phyloP scores from a whole-genome alignment of 768 basidiomycete species.

The Naganishia vaughanmartiniae region DNA sequence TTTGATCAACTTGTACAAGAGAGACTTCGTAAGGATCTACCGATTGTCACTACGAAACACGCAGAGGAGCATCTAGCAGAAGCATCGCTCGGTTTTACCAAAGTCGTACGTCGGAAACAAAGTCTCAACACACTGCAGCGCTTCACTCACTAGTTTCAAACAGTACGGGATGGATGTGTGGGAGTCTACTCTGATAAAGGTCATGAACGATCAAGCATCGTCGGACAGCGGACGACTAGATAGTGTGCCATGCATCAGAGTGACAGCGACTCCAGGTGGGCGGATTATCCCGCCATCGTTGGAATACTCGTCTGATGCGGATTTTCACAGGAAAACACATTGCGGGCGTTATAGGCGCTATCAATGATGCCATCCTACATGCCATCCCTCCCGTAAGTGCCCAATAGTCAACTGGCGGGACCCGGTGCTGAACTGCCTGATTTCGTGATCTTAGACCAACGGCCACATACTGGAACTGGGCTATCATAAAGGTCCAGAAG shows the following conservation, averaged over 20 bases:
- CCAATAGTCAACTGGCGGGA: background rate
- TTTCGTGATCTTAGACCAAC: conserved; percentile 20
- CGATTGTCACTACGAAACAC: conserved; percentile 50
- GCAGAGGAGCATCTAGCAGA: conserved; percentile 36
- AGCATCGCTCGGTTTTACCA: conserved; percentile 25
- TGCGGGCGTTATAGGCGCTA: conserved; percentile 39
- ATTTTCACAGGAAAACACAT: conserved; percentile 46
- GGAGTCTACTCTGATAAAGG: conserved; percentile 36
- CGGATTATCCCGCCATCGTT: background rate
- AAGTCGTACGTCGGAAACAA: conserved; percentile 29
- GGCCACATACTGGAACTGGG: conserved; percentile 30
- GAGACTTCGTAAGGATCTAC: conserved; percentile 48
- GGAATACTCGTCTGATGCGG: background rate
- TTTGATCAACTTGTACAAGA: conserved; percentile 52
- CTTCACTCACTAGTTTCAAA: background rate
- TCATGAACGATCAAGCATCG: conserved; percentile 5
- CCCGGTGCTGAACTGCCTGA: background rate
- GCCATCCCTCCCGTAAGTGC: conserved; percentile 38
- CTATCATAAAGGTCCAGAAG: conserved; percentile 22
- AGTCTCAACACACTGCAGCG: background rate
- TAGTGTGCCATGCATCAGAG: conserved; percentile 32
- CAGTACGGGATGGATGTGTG: conserved; percentile 39
- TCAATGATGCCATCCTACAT: conserved; percentile 41
- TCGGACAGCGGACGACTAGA: background rate
- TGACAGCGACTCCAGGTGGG: conserved; percentile 39